phyloP scores from a whole-genome alignment of 139 green algal species.

The Chlamydomonas incerta region DNA sequence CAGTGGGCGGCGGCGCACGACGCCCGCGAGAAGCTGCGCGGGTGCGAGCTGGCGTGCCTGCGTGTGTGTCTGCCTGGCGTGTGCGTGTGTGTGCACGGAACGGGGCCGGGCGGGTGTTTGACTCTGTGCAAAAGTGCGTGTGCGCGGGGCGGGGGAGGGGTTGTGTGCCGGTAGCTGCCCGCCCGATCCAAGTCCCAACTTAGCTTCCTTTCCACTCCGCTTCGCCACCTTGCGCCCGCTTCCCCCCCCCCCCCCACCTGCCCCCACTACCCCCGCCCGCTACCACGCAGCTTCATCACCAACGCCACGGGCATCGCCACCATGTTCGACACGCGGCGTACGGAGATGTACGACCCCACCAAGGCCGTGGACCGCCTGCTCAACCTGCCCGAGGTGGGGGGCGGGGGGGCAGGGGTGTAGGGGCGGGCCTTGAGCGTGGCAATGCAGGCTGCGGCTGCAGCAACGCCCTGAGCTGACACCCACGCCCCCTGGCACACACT shows the following conservation, averaged over 20 bases:
- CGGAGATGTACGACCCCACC: slow-evolving; percentile 64
- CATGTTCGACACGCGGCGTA: slow-evolving; percentile 70
- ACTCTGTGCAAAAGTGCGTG: too few relatives aligned
- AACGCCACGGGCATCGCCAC: slow-evolving; percentile 65
- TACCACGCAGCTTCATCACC: slow-evolving; percentile 22
- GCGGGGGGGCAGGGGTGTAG: background rate
- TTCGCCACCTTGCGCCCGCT: too few relatives aligned
- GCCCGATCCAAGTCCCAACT: too few relatives aligned
- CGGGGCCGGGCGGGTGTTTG: too few relatives aligned
- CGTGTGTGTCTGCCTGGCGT: background rate
- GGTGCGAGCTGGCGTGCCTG: slow-evolving; percentile 42
- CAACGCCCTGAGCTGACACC: background rate
- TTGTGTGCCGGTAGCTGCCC: too few relatives aligned
- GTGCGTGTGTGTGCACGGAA: background rate
- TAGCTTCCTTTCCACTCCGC: too few relatives aligned
- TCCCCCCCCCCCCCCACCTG: too few relatives aligned
- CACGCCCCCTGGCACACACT: too few relatives aligned
- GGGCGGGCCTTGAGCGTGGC: background rate
- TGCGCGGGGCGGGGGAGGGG: too few relatives aligned
- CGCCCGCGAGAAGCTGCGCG: slow-evolving; percentile 50
- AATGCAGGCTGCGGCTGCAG: background rate
- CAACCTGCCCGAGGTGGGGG: slow-evolving; percentile 63
- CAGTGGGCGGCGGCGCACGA: slow-evolving; percentile 63
- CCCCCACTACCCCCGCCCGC: background rate
- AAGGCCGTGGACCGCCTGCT: slow-evolving; percentile 70